A percentile compares a stretch with the other conserved stretches of the same genome.
These are phyloP conservation scores for Amphibolis antarctica DNA, from an alignment of 106 monocot species.

Conservation along the genomic window DNA sequence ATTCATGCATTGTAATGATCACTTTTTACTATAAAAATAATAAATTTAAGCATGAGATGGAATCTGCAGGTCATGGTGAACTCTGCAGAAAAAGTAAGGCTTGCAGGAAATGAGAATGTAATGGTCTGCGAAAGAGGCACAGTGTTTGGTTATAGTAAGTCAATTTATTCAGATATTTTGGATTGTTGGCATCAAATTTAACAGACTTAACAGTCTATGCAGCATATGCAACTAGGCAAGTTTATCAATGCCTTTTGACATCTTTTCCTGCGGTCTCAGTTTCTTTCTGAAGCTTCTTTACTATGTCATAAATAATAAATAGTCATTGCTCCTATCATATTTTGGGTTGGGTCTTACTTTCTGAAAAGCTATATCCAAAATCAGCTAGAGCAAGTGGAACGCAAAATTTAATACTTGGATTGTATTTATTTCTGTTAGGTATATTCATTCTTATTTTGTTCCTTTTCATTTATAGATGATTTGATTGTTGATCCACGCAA, in stretches of 20 bases:
- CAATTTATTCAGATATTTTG: not conserved
- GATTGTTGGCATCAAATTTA: too few relatives aligned
- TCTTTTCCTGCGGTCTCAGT: too few relatives aligned
- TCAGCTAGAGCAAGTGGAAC: too few relatives aligned
- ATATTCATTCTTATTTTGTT: not conserved
- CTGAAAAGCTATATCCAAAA: too few relatives aligned
- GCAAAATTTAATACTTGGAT: not conserved
- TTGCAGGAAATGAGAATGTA: conserved; percentile 83
- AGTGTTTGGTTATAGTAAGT: conserved; percentile 98
- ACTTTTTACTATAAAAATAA: not conserved
- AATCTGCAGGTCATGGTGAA: conserved; percentile 68
- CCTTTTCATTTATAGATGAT: conserved; percentile 55
- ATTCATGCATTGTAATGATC: not conserved
- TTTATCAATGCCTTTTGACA: too few relatives aligned
- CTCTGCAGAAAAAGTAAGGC: conserved; percentile 85
- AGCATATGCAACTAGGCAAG: too few relatives aligned
- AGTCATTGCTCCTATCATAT: too few relatives aligned
- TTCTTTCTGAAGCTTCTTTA: too few relatives aligned
- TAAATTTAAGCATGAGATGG: not conserved
- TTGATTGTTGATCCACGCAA: conserved; percentile 95
- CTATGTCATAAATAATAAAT: too few relatives aligned
- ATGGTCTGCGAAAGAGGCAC: conserved; percentile 97
- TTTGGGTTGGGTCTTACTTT: too few relatives aligned
- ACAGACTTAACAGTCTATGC: too few relatives aligned
- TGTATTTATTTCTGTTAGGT: not conserved